These are phyloP conservation scores for Microascus cirrosus DNA, from an alignment of 2,329 filamentous ascomycete species.

Conservation along the genomic window DNA sequence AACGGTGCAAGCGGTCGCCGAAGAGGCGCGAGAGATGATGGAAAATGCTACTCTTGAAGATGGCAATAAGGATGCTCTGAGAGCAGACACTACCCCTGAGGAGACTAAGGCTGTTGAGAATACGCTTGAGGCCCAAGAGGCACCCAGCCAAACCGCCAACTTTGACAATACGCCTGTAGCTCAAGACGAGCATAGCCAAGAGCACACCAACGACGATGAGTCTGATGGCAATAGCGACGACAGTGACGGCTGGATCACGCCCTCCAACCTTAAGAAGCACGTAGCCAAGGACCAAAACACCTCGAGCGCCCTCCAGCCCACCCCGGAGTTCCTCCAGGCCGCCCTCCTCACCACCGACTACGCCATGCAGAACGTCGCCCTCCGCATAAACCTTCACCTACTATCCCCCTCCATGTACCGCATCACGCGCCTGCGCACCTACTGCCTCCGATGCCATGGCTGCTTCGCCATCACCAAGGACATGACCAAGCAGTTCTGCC, in stretches of 20 bases:
- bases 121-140: background rate
- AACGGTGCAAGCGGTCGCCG: background rate
- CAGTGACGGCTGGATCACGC: constrained; percentile 94
- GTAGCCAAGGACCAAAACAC: constrained; percentile 45
- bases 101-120: background rate
- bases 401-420: constrained; percentile 68
- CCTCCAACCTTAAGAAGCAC: constrained; percentile 78
- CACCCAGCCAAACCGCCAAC: background rate
- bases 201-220: constrained; percentile 9
- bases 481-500: constrained; percentile 85
- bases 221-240: constrained; percentile 45
- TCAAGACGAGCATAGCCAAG: background rate
- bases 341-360: constrained; percentile 93
- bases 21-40: constrained; percentile 8
- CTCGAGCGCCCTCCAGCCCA: constrained; percentile 33
- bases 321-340: constrained; percentile 62
- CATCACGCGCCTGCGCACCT: constrained; percentile 77
- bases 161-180: background rate
- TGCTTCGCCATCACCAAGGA: constrained; percentile 81
- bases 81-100: background rate
- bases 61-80: background rate
- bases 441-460: constrained; percentile 84
- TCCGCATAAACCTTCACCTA: constrained; percentile 90
- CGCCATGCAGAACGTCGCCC: constrained; percentile 93
- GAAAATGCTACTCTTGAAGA: constrained; percentile 13